phyloP scores from a whole-genome alignment of 495 filamentous ascomycete genomes.

The Neurospora intermedia region DNA sequence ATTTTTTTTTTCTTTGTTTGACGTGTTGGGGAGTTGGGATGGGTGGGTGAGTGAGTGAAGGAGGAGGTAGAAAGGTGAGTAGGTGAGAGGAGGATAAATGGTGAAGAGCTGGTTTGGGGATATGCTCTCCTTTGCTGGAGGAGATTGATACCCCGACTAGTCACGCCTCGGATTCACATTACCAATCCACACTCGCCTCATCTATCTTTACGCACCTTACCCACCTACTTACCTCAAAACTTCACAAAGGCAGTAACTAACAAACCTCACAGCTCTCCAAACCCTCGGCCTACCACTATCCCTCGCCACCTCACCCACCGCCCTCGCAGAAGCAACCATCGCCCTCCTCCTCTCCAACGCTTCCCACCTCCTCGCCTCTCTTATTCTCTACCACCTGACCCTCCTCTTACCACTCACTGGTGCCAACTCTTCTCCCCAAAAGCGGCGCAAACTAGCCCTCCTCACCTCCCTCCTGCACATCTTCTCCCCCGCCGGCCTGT shows the following conservation, averaged over 20 bases:
- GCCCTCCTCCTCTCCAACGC: constrained; percentile 56
- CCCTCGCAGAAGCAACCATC: constrained; percentile 26
- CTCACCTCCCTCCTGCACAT: constrained; percentile 64
- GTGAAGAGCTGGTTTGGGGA: not conserved
- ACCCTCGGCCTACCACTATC: not conserved
- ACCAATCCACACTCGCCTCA: not conserved
- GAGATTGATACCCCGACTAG: not conserved
- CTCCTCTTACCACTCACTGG: constrained; percentile 29
- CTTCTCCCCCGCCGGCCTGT: constrained; percentile 76
- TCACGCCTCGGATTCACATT: not conserved
- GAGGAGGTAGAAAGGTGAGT: not conserved
- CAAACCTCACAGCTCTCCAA: not conserved
- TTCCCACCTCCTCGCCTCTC: constrained; percentile 63
- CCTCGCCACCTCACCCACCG: not conserved
- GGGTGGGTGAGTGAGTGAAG: not conserved
- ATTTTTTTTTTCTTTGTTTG: not conserved
- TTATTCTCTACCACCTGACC: constrained; percentile 57
- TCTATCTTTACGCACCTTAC: not conserved
- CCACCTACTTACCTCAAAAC: not conserved
- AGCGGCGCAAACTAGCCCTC: constrained; percentile 43
- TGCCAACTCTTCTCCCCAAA: not conserved
- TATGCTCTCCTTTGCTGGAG: not conserved
- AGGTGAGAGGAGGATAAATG: not conserved
- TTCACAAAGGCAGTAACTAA: not conserved
- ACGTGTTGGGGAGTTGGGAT: not conserved